Evolutionary conservation across 2,329 filamentous ascomycete genomes (phyloP).

Genomic region (Phialocephala sp.): DNA sequence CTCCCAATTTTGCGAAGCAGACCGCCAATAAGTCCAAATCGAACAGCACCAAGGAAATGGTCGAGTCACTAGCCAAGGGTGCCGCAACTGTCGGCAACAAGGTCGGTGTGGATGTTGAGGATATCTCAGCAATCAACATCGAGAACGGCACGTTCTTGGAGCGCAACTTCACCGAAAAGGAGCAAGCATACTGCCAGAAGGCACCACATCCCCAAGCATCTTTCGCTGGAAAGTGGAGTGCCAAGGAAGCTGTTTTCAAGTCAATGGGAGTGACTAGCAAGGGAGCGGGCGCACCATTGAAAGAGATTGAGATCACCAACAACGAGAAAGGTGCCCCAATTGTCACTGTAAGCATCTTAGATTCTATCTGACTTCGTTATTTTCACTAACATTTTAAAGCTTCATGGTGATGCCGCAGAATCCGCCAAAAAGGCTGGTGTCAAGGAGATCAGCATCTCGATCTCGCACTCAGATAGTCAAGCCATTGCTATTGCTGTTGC

Average conservation of each 20-base stretch:
- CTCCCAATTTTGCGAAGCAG: constrained; percentile 67
- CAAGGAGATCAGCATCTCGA: constrained; percentile 88
- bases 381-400: constrained; percentile 54
- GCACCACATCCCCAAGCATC: constrained; percentile 83
- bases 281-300: constrained; percentile 87
- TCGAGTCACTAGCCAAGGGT: constrained; percentile 76
- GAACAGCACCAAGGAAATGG: constrained; percentile 65
- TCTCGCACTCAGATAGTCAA: constrained; percentile 93
- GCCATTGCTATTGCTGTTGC: constrained; percentile 93
- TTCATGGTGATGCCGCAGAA: constrained; percentile 82
- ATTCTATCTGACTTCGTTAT: constrained; percentile 15
- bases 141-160: constrained; percentile 93
- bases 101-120: constrained; percentile 93
- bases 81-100: constrained; percentile 70
- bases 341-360: constrained; percentile 72
- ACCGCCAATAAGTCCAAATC: constrained; percentile 64
- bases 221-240: constrained; percentile 94
- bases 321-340: constrained; percentile 82
- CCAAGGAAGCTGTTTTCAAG: constrained; percentile 99
- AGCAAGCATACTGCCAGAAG: constrained; percentile 86
- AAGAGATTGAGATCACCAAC: constrained; percentile 90
- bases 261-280: constrained; percentile 85
- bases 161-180: constrained; percentile 87
- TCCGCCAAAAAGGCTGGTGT: constrained; percentile 88
- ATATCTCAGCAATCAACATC: constrained; percentile 85